These are phyloP conservation scores for Claviceps digitariae DNA, from an alignment of 2,329 filamentous ascomycete species.

Conservation along the genomic window DNA sequence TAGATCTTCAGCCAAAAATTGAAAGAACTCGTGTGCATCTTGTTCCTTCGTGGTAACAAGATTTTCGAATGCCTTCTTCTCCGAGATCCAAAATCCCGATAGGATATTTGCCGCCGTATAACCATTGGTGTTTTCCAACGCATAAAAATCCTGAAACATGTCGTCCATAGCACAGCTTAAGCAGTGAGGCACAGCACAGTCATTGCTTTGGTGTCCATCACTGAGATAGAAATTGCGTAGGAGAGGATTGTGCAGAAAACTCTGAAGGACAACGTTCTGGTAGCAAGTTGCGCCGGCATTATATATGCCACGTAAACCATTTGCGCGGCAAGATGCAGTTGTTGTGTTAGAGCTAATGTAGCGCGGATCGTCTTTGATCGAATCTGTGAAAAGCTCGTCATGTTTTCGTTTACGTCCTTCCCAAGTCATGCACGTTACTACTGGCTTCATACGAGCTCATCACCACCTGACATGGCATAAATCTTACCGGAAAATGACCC, in stretches of 20 bases:
- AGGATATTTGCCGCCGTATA: conserved; percentile 85
- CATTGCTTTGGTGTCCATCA: conserved; percentile 69
- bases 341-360: conserved; percentile 70
- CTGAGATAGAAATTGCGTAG: conserved; percentile 85
- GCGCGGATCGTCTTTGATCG: conserved; percentile 56
- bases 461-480: background rate
- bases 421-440: background rate
- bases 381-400: conserved; percentile 54
- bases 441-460: background rate
- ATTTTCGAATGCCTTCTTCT: conserved; percentile 57
- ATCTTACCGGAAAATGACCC: conserved; percentile 48
- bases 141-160: conserved; percentile 60
- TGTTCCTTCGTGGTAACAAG: conserved; percentile 88
- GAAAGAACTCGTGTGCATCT: conserved; percentile 94
- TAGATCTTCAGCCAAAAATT: conserved; percentile 84
- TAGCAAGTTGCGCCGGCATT: conserved; percentile 99
- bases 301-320: conserved; percentile 81
- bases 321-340: conserved; percentile 69
- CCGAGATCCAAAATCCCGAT: conserved; percentile 78
- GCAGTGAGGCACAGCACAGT: conserved; percentile 53
- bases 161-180: conserved; percentile 60
- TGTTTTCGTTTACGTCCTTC: conserved; percentile 60
- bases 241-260: conserved; percentile 83
- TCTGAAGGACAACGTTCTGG: conserved; percentile 91
- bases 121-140: conserved; percentile 66